A percentile compares a stretch with the other conserved stretches of the same genome.
phyloP scores from a whole-genome alignment of 352 stramenopile species.

The Globisporangium acanthophoron region DNA sequence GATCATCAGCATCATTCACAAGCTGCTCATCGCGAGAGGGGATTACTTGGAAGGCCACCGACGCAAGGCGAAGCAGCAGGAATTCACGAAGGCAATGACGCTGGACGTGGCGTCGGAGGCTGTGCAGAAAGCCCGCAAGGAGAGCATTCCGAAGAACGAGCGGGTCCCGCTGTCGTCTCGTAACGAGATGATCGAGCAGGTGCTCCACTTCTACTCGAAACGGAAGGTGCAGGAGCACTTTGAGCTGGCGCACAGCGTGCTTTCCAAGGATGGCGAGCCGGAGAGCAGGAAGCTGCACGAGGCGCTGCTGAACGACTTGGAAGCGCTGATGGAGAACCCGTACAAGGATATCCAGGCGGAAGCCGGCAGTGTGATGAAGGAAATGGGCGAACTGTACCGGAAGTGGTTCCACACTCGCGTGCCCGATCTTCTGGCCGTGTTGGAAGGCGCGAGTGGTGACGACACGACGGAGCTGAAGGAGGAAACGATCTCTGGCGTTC shows the following conservation, averaged over 20 bases:
- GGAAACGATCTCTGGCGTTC: conserved; percentile 27
- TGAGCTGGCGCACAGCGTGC: conserved; percentile 39
- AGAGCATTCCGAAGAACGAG: conserved; percentile 9
- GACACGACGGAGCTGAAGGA: conserved; percentile 28
- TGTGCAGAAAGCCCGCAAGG: conserved; percentile 24
- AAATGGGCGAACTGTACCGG: conserved; percentile 41
- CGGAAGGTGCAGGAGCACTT: conserved; percentile 63
- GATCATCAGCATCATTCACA: conserved; percentile 37
- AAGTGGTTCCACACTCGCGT: conserved; percentile 51
- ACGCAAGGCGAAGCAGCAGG: conserved; percentile 42
- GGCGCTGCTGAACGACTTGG: conserved; percentile 36
- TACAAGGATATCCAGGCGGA: conserved; percentile 46
- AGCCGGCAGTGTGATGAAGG: conserved; percentile 41
- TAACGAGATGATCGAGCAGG: conserved; percentile 65
- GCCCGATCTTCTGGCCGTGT: conserved; percentile 28
- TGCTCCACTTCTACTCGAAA: conserved; percentile 55
- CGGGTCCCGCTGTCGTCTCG: conserved; percentile 37
- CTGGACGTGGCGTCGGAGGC: conserved; percentile 45
- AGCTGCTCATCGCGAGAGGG: conserved; percentile 53
- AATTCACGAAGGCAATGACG: conserved; percentile 44
- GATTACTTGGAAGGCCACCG: conserved; percentile 34
- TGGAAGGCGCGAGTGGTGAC: conserved; percentile 29
- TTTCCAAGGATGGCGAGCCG: conserved; percentile 16
- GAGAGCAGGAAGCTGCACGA: conserved; percentile 31
- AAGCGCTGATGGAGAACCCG: conserved; percentile 43